These are phyloP conservation scores for Oryza nivara DNA, from an alignment of 176 grass and related monocot species.

Conservation along the genomic window DNA sequence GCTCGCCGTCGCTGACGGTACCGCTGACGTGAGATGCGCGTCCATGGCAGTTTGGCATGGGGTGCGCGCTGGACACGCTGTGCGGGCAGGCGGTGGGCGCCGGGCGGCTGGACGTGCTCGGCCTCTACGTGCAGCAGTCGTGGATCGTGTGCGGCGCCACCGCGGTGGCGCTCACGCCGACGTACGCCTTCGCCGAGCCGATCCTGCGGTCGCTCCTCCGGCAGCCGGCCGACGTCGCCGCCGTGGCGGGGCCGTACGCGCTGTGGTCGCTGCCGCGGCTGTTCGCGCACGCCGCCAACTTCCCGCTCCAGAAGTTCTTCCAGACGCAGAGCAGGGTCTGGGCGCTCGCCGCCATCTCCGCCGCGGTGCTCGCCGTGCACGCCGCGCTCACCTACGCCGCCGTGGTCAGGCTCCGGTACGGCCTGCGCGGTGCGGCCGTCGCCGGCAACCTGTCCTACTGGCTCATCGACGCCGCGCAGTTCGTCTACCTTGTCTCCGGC, in stretches of 20 bases:
- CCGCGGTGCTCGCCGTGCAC: slow-evolving; percentile 41
- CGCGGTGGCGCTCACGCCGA: slow-evolving; percentile 39
- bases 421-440: slow-evolving; percentile 50
- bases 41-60: slow-evolving; percentile 55
- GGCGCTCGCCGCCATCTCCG: slow-evolving; percentile 52
- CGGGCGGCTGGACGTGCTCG: slow-evolving; percentile 42
- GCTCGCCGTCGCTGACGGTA: not conserved
- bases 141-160: slow-evolving; percentile 56
- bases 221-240: slow-evolving; percentile 39
- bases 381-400: slow-evolving; percentile 48
- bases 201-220: slow-evolving; percentile 38
- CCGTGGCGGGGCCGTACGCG: slow-evolving; percentile 44
- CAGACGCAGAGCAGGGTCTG: slow-evolving; percentile 64
- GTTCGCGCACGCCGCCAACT: slow-evolving; percentile 59
- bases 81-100: slow-evolving; percentile 68
- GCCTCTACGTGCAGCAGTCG: slow-evolving; percentile 60
- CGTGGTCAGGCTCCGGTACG: slow-evolving; percentile 36
- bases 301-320: slow-evolving; percentile 66
- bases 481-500: slow-evolving; percentile 50
- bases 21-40: not conserved
- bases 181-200: slow-evolving; percentile 49
- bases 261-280: slow-evolving; percentile 53
- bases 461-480: slow-evolving; percentile 51
- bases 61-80: slow-evolving; percentile 65
- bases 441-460: slow-evolving; percentile 54